Evolutionary conservation across 768 basidiomycete species (phyloP).

Genomic region (Saitozyma sp.): DNA sequence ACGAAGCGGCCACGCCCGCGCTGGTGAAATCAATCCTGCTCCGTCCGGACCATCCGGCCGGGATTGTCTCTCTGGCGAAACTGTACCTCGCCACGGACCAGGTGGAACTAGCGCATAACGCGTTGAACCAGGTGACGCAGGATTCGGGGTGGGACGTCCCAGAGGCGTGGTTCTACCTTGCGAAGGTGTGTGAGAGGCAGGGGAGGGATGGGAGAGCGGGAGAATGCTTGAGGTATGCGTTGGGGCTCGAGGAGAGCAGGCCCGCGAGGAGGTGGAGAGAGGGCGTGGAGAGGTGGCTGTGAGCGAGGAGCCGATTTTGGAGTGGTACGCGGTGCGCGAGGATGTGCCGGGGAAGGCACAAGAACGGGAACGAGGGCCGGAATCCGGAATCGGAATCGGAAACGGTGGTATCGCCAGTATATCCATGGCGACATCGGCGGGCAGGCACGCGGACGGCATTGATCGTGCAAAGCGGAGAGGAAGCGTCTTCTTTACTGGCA

Average conservation of each 20-base stretch:
- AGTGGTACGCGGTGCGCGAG: no score
- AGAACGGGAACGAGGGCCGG: no score
- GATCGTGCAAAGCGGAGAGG: no score
- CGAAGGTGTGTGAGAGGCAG: constrained; percentile 74
- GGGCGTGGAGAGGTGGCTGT: constrained; percentile 44
- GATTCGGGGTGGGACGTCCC: constrained; percentile 85
- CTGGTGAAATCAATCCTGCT: constrained; percentile 89
- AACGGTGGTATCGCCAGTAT: no score
- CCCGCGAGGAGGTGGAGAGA: constrained; percentile 45
- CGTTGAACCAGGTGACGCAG: constrained; percentile 73
- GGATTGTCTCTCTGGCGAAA: constrained; percentile 73
- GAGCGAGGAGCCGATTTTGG: not conserved
- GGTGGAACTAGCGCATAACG: constrained; percentile 77
- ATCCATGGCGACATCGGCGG: no score
- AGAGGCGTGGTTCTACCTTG: constrained; percentile 93
- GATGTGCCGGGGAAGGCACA: no score
- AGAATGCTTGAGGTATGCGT: constrained; percentile 71
- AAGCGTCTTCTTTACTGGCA: no score
- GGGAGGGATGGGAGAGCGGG: constrained; percentile 65
- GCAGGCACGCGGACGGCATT: no score
- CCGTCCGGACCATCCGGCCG: constrained; percentile 72
- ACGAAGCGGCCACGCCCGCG: constrained; percentile 69
- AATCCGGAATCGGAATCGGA: no score
- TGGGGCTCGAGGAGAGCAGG: constrained; percentile 56
- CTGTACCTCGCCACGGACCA: constrained; percentile 66